Evolutionary conservation across 163 green algal species (phyloP), one percentile per base, ranked within the genome.

Genomic region (Scenedesmus sp.): DNA sequence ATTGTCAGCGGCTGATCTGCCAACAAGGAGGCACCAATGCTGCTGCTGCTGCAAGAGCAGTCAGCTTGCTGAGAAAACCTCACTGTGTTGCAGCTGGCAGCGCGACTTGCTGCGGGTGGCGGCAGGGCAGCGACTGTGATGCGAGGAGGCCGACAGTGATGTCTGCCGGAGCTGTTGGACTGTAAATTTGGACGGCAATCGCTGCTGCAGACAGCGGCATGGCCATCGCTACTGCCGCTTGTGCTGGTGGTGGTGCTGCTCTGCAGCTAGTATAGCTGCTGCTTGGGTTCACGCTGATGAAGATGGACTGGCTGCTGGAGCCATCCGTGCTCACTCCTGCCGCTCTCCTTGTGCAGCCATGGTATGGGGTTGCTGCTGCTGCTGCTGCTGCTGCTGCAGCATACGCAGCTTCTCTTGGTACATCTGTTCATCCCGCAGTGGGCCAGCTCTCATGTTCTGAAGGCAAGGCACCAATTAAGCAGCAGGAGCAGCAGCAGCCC

Each of bases 361-460:
- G 22, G 16, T 12, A 37, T 80, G n/a, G 3, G 78, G 46, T 46
- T 85, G 44, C 24, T 85, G 30, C 70, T 90, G 86, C 68, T 61
- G 78, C 51, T 59, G 40, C 59, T 79, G 61, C 65, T 84, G 61
- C 42, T 88, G 18, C 42, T 84, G 61, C 10, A 92, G 78, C 61
- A 44, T 79, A 5, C 24, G 40, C 59, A 92, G 88, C 81, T 88
- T 88, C 61, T 88, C 88, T 30, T 72, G 81, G 81, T 89, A 88
- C 33, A 49, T 65, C 16, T 78, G 18, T 33, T 88, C 81, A 35
- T 92, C 88, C 44, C 88, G 61, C 12, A 88, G 35, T 30, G 88
- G 88, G 7, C 88, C 88, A 20, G 81, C 81, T 42, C 49, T 51
- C 88, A 92, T 92, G 37, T 88, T 88, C 88, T 92, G 88, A 24